phyloP scores from a whole-genome alignment of 352 stramenopile genomes.

The Globisporangium polare region DNA sequence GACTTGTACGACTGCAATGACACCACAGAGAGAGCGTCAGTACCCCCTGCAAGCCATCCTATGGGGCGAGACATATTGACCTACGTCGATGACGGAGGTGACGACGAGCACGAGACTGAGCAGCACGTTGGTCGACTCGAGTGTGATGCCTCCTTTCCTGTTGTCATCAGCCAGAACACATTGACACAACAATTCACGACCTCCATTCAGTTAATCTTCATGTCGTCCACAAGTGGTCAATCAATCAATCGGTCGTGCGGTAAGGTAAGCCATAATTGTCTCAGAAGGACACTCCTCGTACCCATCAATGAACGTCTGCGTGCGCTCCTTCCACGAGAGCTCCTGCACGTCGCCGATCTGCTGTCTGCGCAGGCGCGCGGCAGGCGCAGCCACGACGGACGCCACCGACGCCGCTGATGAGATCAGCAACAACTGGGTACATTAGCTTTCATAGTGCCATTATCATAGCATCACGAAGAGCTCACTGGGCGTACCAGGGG shows the following conservation, averaged over 20 bases:
- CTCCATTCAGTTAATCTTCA: neutral
- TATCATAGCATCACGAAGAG: neutral
- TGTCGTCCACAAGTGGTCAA: neutral
- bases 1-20: conserved; percentile 31
- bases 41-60: too few relatives aligned
- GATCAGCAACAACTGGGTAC: neutral
- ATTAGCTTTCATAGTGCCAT: neutral
- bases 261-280: neutral
- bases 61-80: neutral
- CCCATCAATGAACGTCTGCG: conserved; percentile 41
- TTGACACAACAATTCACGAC: neutral
- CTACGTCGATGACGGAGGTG: conserved; percentile 34
- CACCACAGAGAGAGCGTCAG: neutral
- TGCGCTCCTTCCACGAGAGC: conserved; percentile 36
- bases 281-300: conserved; percentile 10
- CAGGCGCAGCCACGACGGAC: neutral
- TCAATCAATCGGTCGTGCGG: neutral
- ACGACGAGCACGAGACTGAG: conserved; percentile 44
- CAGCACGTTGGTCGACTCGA: conserved; percentile 42
- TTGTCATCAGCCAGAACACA: neutral
- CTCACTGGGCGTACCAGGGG: neutral
- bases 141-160: conserved; percentile 26
- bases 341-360: conserved; percentile 40
- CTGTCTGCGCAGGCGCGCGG: conserved; percentile 1
- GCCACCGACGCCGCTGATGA: neutral